Evolutionary conservation across 2,329 filamentous ascomycete species (phyloP), one percentile per base, ranked within the genome.

Genomic region (Canariomyces notabilis): DNA sequence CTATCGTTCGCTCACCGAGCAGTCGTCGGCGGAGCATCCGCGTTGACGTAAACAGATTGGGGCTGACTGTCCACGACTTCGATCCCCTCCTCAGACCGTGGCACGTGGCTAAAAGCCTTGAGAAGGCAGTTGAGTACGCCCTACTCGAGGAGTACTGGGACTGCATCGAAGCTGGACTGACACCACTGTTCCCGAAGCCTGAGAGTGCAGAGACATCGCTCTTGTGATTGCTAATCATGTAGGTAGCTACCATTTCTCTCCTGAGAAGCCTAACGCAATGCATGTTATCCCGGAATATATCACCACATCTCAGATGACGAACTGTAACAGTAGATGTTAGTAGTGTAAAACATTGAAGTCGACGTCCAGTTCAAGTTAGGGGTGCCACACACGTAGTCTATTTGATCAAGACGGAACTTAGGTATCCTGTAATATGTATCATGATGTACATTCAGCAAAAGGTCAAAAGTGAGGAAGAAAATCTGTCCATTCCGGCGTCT

Each of bases 401-500:
- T 11, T 11, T 11, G 22, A 26, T 26, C 11, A 11, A 6, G 22
- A 6, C 6, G 22, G 22, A 26, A 11, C 6, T 11, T 26, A 6
- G 22, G 22, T 26, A 6, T 26, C 22, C 22, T 26, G 6, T 6
- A 6, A 26, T 26, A 26, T 11, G n/a, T n/a, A n/a, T n/a, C n/a
- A n/a, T n/a, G n/a, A 26, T 11, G 22, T 26, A 11, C 11, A 26
- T 6, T 26, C 6, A 26, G 22, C 11, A 26, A 26, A 6, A 6
- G 22, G 6, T 6, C 22, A 6, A 26, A 26, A 6, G 22, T 6
- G 11, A 11, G 22, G 6, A 26, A 46, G 21, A 20, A 41, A 37
- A 19, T 46, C 37, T 14, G 44, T 42, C 37, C 37, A 46, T 21
- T 37, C 37, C 15, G 37, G 37, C 32, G 44, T 41, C 18, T 46